These are phyloP conservation scores for Cucurbita moschata DNA, from an alignment of 306 rosid genomes.

Conservation along the genomic window DNA sequence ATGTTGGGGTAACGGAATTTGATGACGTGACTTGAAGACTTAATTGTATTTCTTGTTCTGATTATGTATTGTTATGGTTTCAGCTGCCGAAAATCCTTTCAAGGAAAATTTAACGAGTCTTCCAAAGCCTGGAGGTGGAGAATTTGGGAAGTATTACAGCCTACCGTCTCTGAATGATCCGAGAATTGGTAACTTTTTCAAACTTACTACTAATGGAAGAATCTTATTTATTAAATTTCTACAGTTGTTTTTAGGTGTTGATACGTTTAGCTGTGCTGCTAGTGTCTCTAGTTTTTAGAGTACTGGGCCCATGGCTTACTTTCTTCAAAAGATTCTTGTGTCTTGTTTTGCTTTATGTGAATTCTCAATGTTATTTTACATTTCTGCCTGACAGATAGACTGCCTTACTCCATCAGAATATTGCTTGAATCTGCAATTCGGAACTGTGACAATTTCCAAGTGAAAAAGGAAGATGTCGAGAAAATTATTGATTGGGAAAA, in stretches of 20 bases:
- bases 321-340: neutral
- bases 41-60: neutral
- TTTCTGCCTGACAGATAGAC: conserved; percentile 33
- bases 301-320: neutral
- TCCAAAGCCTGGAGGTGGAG: conserved; percentile 93
- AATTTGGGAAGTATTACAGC: conserved; percentile 85
- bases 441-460: conserved; percentile 80
- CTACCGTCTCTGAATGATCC: conserved; percentile 89
- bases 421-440: conserved; percentile 72
- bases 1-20: neutral
- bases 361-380: neutral
- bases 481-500: conserved; percentile 85
- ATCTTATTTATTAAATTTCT: neutral
- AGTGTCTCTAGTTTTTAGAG: neutral
- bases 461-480: conserved; percentile 82
- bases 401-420: conserved; percentile 71
- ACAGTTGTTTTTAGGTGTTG: neutral
- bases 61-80: conserved; percentile 1
- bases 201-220: neutral
- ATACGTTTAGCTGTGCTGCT: neutral
- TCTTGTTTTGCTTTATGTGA: conserved; percentile 5
- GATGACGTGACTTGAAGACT: neutral
- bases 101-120: conserved; percentile 70
- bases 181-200: conserved; percentile 48
- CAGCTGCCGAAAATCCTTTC: conserved; percentile 86